Evolutionary conservation across 2,329 filamentous ascomycete genomes (phyloP).

Genomic region (Chrysoporthe puriensis): DNA sequence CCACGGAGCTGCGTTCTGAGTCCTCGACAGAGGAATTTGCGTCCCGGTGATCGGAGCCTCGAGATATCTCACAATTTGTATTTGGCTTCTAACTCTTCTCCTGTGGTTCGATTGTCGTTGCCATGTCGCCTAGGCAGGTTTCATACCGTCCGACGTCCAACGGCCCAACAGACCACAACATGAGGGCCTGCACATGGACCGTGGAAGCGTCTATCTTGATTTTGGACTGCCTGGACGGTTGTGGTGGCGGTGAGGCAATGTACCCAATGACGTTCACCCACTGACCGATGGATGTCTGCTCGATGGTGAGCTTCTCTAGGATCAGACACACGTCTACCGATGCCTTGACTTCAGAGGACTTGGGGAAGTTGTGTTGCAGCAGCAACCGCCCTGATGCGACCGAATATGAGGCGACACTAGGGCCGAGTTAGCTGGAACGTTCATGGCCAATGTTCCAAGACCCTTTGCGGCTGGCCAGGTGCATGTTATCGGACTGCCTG

Average conservation of each 20-base stretch:
- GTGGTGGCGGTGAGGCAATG: constrained; percentile 47
- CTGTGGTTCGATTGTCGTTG: background rate
- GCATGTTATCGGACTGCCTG: background rate
- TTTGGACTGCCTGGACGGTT: constrained; percentile 14
- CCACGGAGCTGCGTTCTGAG: too few relatives aligned
- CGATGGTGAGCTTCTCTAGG: constrained; percentile 64
- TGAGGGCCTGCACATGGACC: constrained; percentile 69
- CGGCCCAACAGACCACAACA: constrained; percentile 77
- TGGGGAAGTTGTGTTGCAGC: constrained; percentile 70
- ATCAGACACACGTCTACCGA: constrained; percentile 74
- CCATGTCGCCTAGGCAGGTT: constrained; percentile 49
- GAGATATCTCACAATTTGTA: background rate
- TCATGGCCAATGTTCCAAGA: background rate
- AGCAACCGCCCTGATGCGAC: constrained; percentile 62
- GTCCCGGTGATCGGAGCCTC: background rate
- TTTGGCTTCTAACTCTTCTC: background rate
- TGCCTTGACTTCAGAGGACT: constrained; percentile 49
- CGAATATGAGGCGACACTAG: constrained; percentile 56
- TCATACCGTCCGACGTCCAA: constrained; percentile 76
- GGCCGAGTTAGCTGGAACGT: constrained; percentile 32
- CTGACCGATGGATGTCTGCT: constrained; percentile 71
- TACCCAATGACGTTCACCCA: constrained; percentile 93
- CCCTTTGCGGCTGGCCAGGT: constrained; percentile 6
- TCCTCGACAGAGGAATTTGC: background rate
- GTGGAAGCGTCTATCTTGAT: constrained; percentile 23